Conservation (phyloP, 164 flowering plant genomes). For the Vitis riparia region DNA sequence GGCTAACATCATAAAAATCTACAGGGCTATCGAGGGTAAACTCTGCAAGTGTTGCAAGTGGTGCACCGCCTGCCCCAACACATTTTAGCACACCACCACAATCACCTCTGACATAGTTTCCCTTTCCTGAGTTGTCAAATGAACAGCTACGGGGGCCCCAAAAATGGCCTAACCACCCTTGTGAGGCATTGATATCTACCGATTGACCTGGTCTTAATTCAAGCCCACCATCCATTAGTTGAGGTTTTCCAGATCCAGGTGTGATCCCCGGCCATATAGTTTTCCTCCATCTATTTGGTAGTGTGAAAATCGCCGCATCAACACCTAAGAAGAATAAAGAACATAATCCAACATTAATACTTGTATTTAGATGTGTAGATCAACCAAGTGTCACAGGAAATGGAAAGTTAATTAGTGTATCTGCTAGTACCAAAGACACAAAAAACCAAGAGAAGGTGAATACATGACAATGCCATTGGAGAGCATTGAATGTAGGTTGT, state of each 20-base stretch:
- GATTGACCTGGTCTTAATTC: conserved; percentile 20
- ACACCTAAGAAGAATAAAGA: conserved; percentile 11
- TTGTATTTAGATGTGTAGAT: too few relatives aligned
- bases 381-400: neutral
- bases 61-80: conserved; percentile 16
- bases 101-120: conserved; percentile 40
- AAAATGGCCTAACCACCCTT: conserved; percentile 47
- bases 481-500: neutral
- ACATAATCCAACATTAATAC: neutral
- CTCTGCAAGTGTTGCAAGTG: conserved; percentile 45
- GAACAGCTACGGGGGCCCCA: conserved; percentile 39
- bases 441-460: neutral
- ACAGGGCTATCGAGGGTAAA: conserved; percentile 31
- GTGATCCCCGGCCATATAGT: conserved; percentile 44
- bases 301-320: conserved; percentile 30
- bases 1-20: conserved; percentile 53
- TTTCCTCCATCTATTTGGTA: conserved; percentile 25
- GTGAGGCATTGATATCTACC: conserved; percentile 11
- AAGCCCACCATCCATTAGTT: conserved; percentile 34
- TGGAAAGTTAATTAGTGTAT: neutral
- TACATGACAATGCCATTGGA: neutral
- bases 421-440: neutral
- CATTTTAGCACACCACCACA: conserved; percentile 40
- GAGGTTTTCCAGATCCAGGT: conserved; percentile 33
- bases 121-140: conserved; percentile 31